Base-by-base conservation (phyloP, 768 basidiomycete genomes). In the Hortiboletus flavorubellus region DNA sequence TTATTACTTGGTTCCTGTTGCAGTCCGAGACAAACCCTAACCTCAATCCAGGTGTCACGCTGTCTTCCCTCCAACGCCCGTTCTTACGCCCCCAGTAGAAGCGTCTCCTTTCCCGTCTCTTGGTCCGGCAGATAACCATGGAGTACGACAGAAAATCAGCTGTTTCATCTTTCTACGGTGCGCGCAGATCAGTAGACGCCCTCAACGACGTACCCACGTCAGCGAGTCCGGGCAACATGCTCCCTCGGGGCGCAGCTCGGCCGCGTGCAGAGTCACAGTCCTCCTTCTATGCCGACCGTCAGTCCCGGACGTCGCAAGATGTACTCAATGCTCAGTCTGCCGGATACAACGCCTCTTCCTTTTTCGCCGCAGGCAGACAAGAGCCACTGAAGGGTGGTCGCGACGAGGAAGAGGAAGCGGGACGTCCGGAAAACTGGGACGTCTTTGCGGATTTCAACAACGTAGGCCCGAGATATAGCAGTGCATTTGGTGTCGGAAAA, bases 371-470 rank as follows among this genome's bases (percentile, higher is more conserved):
- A 33, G 90, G 86, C 14, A 77, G 90, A 57, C 80, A 81, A 61
- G 90, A 90, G 65, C 91, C 91, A 6, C 70, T 91, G 59, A 90
- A 89, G 66, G 86, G 84, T 9, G 88, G 85, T n/a, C 73, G 78
- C 51, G 89, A 91, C 59, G 90, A 91, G 66, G 83, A 85, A 61
- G 80, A 80, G 56, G 75, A 75, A 42, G 69, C 60, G 8, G 68
- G 64, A n/a, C 64, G 64, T 26, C 75, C 73, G 41, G 76, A 72
- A 15, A 76, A 76, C 34, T 92, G 88, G 84, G 89, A 93, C 68
- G 84, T 93, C 43, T 93, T 84, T 67, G 89, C 91, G 21, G 91
- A 93, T 72, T 93, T 93, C 72, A 93, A 93, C 74, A 93, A 93
- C 62, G 70, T 82, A 6, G 91, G 91, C 2, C 91, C 90, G 21